phyloP scores from a whole-genome alignment of 2,329 filamentous ascomycete species.

The Magnaporthales sp. region DNA sequence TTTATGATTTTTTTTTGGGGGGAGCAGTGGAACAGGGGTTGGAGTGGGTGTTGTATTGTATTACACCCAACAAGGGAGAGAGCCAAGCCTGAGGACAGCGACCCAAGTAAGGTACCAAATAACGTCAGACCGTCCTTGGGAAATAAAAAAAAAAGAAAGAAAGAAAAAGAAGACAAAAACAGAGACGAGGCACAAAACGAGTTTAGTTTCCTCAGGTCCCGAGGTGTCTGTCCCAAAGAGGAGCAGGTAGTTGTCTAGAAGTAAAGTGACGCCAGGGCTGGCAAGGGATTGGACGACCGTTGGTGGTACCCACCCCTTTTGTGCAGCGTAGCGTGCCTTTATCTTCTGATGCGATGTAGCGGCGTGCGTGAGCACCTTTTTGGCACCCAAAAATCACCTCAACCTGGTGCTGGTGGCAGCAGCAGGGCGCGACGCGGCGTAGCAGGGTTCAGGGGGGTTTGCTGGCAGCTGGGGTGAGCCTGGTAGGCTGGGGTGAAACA shows the following conservation, averaged over 20 bases:
- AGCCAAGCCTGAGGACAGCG: background rate
- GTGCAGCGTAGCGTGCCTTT: background rate
- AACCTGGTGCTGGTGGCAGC: background rate
- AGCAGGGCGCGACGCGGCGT: background rate
- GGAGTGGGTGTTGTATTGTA: background rate
- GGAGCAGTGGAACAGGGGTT: background rate
- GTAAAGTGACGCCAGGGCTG: background rate
- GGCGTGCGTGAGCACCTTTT: background rate
- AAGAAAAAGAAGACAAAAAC: background rate
- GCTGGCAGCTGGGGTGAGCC: background rate
- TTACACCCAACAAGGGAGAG: background rate
- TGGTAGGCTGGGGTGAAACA: constrained; percentile 5
- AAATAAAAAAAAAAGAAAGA: constrained; percentile 1
- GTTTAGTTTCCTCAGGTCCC: background rate
- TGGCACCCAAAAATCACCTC: background rate
- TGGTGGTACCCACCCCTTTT: background rate
- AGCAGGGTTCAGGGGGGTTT: constrained; percentile 2
- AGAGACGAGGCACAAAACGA: background rate
- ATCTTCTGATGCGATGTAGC: background rate
- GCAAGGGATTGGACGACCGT: background rate
- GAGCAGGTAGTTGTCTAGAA: background rate
- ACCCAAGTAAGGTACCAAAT: background rate
- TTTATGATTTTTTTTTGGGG: background rate
- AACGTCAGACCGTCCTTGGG: constrained; percentile 3
- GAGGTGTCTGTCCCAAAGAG: background rate